Base-by-base conservation (phyloP, 1,284 basidiomycete genomes). In the Cutaneotrichosporon arboriforme region DNA sequence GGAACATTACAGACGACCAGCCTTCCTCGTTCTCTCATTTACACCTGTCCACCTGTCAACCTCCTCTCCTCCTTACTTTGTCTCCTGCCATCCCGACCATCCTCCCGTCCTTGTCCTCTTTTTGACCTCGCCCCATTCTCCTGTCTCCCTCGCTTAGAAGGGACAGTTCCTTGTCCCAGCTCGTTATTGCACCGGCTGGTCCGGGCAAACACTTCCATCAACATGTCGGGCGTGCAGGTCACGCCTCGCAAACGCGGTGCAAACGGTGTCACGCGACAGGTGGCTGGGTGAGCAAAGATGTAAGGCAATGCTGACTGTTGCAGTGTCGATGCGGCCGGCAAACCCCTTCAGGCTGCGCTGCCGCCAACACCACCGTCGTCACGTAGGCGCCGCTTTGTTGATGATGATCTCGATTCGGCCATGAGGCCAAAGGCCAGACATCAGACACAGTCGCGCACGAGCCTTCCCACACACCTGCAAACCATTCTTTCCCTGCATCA, bases 401-500 rank as follows among this genome's bases (percentile, higher is more conserved):
- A 35, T 8, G 43, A 42, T n/a, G 52, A 53, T 17, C 14, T 31
- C 1, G 36, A 35, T 36, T 4, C 20, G 2, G 23, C 35, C 23
- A 2, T 13, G 14, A 40, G 8, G 14, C 15, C 35, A 1, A 39
- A 47, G 20, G 0, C 46, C 12, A 15, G 2, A 45, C 10, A 17
- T 41, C 18, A 23, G 2, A 18, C 31, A 21, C 20, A 4, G 38
- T 18, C 15, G 3, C 26, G 38, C 48, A 21, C 47, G 42, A 42
- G 20, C 42, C 67, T 76, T 2, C 75, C 75, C 7, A 54, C 60
- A 1, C 70, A 74, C 50, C 65, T 75, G 8, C 63, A 72, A 42
- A 69, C 65, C 12, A 63, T 77, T 7, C 55, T 76, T 12, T 57
- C 62, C 5, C 62, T 76, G 0, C 74, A 76, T 54, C 61, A 63